Evolutionary conservation across 352 stramenopile species (phyloP), one percentile per base, ranked within the genome.

Genomic region (Plasmopara halstedii): DNA sequence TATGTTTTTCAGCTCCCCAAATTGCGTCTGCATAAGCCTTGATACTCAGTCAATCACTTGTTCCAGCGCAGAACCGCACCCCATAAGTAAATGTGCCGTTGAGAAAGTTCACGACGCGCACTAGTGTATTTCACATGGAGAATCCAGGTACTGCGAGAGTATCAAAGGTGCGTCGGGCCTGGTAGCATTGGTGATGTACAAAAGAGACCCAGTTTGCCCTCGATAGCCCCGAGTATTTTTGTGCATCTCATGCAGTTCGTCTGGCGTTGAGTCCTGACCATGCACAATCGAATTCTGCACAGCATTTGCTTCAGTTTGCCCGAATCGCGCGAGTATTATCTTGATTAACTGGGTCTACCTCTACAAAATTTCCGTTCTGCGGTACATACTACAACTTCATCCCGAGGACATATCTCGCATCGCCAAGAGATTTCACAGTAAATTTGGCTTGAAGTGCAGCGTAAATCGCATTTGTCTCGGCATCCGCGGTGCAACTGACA

Each of bases 21-120:
- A n/a, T 51, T 57, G n/a, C 8, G 40, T 46, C 5, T n/a, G 19
- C 11, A 17, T 21, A 35, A 31, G 9, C 11, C 5, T 33, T 9
- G 21, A 11, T 31, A 31, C 11, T 27, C 17, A 22, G 18, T 23
- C 8, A 11, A 1, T 45, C n/a, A 6, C 26, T 31, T 11, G 26
- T 21, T 7, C 1, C 13, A 21, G 15, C 21, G 38, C 27, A 11
- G 31, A n/a, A n/a, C n/a, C n/a, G n/a, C n/a, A n/a, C n/a, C n/a
- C 34, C 11, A 51, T 38, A n/a, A n/a, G 2, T 9, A n/a, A 15
- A 31, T 17, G 42, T 56, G 2, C 43, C 36, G 19, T 60, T 68
- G 1, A 60, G 29, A 18, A 64, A 62, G 2, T 31, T 20, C 0
- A 59, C 13, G 2, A 31, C 26, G 6, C 11, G 6, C 11, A 11